phyloP scores from a whole-genome alignment of 495 filamentous ascomycete species.

The Tetracladium setigerum region DNA sequence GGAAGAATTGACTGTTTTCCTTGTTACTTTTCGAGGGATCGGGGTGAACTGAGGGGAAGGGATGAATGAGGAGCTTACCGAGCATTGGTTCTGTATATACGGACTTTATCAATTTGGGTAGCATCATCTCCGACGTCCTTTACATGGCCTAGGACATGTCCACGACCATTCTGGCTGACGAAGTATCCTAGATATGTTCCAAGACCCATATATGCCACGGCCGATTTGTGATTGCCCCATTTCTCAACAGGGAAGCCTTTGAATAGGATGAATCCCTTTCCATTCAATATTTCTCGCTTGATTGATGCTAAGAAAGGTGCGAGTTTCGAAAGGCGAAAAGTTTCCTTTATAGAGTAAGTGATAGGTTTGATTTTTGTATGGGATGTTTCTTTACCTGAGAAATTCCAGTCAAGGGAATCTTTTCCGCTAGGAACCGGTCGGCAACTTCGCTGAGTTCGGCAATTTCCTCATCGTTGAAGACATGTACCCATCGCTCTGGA shows the following conservation, averaged over 20 bases:
- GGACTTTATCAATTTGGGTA: constrained; percentile 69
- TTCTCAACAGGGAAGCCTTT: constrained; percentile 68
- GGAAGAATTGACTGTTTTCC: constrained; percentile 57
- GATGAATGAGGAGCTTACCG: constrained; percentile 37
- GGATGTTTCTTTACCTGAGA: constrained; percentile 39
- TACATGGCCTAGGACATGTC: constrained; percentile 88
- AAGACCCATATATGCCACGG: constrained; percentile 83
- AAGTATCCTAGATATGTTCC: constrained; percentile 85
- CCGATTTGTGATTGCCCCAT: constrained; percentile 76
- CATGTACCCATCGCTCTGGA: constrained; percentile 72
- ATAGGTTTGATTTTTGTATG: not conserved
- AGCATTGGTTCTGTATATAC: constrained; percentile 85
- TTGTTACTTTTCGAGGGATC: not conserved
- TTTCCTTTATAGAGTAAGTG: constrained; percentile 28
- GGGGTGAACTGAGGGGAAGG: too few species aligned
- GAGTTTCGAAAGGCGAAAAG: constrained; percentile 61
- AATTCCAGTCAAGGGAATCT: constrained; percentile 64
- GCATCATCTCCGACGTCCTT: constrained; percentile 83
- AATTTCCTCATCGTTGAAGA: constrained; percentile 58
- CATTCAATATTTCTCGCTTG: constrained; percentile 66
- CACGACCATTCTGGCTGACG: constrained; percentile 74
- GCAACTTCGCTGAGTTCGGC: constrained; percentile 58
- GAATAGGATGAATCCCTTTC: constrained; percentile 86
- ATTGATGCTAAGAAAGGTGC: constrained; percentile 44
- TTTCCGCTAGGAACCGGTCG: constrained; percentile 57